phyloP scores from a whole-genome alignment of 202 grass and related monocot genomes.

The Tripidium arundinaceum region DNA sequence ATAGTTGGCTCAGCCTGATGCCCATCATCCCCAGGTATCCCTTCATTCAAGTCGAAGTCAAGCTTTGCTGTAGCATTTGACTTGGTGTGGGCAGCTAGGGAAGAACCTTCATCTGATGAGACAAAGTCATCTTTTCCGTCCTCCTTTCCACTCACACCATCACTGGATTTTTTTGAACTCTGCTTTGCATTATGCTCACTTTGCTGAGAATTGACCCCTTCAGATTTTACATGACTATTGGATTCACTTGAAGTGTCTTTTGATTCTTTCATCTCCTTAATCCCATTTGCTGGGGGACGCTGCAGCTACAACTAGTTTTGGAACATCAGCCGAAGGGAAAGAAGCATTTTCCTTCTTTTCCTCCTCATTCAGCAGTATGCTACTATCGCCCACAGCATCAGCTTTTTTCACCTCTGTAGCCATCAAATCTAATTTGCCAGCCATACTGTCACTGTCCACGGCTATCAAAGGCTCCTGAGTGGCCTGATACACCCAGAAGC shows the following conservation, averaged over 20 bases:
- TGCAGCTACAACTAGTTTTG: slow-evolving; percentile 17
- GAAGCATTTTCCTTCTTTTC: slow-evolving; percentile 39
- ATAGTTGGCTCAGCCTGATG: slow-evolving; percentile 32
- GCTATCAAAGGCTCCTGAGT: slow-evolving; percentile 18
- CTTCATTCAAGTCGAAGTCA: slow-evolving; percentile 83
- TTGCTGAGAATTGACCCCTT: slow-evolving; percentile 20
- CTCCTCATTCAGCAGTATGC: slow-evolving; percentile 17
- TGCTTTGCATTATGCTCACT: slow-evolving; percentile 25
- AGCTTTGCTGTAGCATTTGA: slow-evolving; percentile 39
- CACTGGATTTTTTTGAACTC: slow-evolving; percentile 33
- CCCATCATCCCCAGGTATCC: slow-evolving; percentile 50
- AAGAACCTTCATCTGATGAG: slow-evolving; percentile 45
- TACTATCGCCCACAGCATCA: slow-evolving; percentile 30
- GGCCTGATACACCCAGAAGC: not conserved
- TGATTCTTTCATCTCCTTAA: slow-evolving; percentile 22
- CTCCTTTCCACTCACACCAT: slow-evolving; percentile 30
- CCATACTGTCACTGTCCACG: not conserved
- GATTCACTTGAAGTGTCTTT: slow-evolving; percentile 51
- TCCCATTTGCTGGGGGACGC: slow-evolving; percentile 14
- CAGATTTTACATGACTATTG: slow-evolving; percentile 31
- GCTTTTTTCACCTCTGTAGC: slow-evolving; percentile 28
- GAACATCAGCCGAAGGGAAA: slow-evolving; percentile 17
- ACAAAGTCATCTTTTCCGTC: slow-evolving; percentile 35
- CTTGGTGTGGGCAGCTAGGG: slow-evolving; percentile 13
- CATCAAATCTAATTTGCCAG: slow-evolving; percentile 26